Conservation (phyloP, 345 rosid genomes). For the Brassica napus region DNA sequence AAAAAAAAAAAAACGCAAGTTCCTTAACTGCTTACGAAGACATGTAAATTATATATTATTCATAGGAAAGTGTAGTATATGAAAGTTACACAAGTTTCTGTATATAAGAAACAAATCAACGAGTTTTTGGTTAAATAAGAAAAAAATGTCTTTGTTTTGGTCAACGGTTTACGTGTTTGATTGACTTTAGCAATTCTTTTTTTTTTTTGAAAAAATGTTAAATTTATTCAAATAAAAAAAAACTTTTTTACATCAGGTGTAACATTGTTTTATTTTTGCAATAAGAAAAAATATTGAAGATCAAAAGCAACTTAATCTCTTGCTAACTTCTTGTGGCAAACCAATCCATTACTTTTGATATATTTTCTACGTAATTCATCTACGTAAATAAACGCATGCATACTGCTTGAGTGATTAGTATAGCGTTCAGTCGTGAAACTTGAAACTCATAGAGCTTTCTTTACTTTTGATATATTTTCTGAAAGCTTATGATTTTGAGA, state of each 20-base stretch:
- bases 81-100: conserved; percentile 16
- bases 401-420: no score
- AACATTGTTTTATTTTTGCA: no score
- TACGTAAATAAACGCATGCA: neutral
- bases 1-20: neutral
- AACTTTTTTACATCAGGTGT: no score
- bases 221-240: no score
- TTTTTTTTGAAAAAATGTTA: no score
- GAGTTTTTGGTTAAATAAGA: neutral
- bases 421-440: no score
- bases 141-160: neutral
- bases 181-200: neutral
- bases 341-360: no score
- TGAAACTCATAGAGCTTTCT: neutral
- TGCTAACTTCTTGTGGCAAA: no score
- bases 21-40: neutral
- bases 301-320: no score
- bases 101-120: conserved; percentile 7
- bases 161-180: conserved; percentile 21
- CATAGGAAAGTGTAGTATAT: conserved; percentile 7
- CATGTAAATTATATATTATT: conserved; percentile 11
- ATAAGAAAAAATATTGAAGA: no score
- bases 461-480: neutral
- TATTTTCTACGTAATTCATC: neutral
- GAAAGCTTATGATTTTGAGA: neutral